Evolutionary conservation across 2,329 filamentous ascomycete species (phyloP), one percentile per base, ranked within the genome.

Genomic region (Phyllosticta citriasiana): DNA sequence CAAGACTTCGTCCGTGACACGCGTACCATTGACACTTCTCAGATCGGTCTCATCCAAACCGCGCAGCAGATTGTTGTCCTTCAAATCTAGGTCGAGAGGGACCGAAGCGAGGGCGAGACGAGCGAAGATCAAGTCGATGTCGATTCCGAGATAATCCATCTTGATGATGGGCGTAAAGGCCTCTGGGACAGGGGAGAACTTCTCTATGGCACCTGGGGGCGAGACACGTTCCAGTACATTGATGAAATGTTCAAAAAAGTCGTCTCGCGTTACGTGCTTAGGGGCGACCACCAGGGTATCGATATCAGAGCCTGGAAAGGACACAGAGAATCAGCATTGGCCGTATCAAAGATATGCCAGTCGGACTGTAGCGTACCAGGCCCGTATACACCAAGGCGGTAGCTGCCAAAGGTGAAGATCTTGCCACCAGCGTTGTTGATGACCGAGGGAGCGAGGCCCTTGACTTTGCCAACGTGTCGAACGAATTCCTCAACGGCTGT

Each of bases 111-210:
- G 66, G 55, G 75, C 72, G 35, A 81, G 67, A 35, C 73, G 75
- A n/a, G 72, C 74, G 64, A 79, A 81, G 66, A 97, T 95, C 66
- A 99, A 77, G 81, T 99, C 94, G 71, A 99, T 95, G 73, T 90
- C 94, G 72, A 99, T 95, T 57, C 87, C 89, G 57, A 83, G 85
- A 67, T 95, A 90, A 72, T 96, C 90, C 69, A 97, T 89, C 73
- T 97, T 97, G 79, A 99, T 97, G 72, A 99, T 96, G 55, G 94
- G 94, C 7, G 97, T 93, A 70, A 90, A 96, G 3, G 93, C 91
- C 69, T 96, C 93, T 55, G 87, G 87, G 47, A 99, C 94, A 0
- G 88, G 84, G 2, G 89, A 87, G 68, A 97, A 80, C 71, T 95
- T 90, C 63, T 88, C 88, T 67, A 97, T 90, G 63, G 91, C 82